A percentile compares a stretch with the other conserved stretches of the same genome.
Conservation (phyloP, 106 monocot species). For the Platanthera guangdongensis region DNA sequence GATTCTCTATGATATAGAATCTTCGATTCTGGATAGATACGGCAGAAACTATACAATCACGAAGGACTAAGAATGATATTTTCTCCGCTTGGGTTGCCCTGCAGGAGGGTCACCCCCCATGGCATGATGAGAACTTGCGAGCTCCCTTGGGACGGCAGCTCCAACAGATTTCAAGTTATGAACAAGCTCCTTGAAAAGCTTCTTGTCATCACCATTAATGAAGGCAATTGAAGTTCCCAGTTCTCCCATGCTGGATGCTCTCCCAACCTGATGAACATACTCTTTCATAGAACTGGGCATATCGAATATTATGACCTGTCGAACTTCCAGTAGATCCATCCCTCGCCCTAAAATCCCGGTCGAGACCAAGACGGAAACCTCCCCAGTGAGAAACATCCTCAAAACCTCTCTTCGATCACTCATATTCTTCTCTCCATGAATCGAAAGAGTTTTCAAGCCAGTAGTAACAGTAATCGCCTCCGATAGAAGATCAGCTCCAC, state of each 20-base stretch:
- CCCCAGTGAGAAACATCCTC: conserved; percentile 61
- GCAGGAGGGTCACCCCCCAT: conserved; percentile 6
- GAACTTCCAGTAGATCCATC: conserved; percentile 56
- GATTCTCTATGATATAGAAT: not conserved
- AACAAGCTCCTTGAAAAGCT: conserved; percentile 57
- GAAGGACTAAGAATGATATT: conserved; percentile 19
- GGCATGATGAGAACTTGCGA: conserved; percentile 39
- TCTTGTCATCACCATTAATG: conserved; percentile 77
- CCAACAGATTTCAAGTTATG: conserved; percentile 55
- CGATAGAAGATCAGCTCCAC: conserved; percentile 75
- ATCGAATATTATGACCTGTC: conserved; percentile 83
- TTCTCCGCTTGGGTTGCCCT: conserved; percentile 42
- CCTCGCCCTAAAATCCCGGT: conserved; percentile 81
- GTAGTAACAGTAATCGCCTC: conserved; percentile 58
- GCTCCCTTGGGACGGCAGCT: conserved; percentile 55
- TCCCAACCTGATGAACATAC: conserved; percentile 79
- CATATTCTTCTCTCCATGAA: conserved; percentile 90
- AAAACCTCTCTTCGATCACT: conserved; percentile 78
- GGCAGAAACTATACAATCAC: not conserved
- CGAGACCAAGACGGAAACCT: conserved; percentile 61
- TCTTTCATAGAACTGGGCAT: conserved; percentile 78
- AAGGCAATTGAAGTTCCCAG: conserved; percentile 56
- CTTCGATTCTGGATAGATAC: not conserved
- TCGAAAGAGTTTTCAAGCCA: conserved; percentile 54
- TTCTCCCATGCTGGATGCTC: conserved; percentile 85